A percentile compares a stretch with the other conserved stretches of the same genome.
Evolutionary conservation across 1,284 basidiomycete genomes (phyloP).

Genomic region (Trametes versicolor): DNA sequence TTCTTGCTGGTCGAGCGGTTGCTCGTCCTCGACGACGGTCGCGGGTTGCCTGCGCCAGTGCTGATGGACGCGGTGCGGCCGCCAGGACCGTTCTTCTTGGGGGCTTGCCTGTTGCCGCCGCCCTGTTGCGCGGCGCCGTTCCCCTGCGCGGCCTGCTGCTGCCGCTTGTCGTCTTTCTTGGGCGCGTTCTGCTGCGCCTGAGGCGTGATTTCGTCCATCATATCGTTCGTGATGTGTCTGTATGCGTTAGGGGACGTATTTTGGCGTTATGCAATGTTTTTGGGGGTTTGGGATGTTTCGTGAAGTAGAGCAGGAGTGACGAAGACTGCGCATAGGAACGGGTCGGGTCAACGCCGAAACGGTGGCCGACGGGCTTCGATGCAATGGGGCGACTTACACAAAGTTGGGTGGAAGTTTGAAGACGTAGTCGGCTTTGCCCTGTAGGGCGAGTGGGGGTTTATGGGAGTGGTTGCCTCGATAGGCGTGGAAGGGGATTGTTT

Average conservation of each 20-base stretch:
- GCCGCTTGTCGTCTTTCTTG: constrained; percentile 72
- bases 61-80: constrained; percentile 63
- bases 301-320: constrained; percentile 37
- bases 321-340: constrained; percentile 33
- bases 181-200: constrained; percentile 54
- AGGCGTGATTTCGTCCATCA: constrained; percentile 80
- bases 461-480: constrained; percentile 67
- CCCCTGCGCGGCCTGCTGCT: constrained; percentile 39
- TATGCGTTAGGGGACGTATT: constrained; percentile 49
- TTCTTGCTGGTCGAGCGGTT: constrained; percentile 60
- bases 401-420: constrained; percentile 57
- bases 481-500: constrained; percentile 61
- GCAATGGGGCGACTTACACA: constrained; percentile 49
- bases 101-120: constrained; percentile 56
- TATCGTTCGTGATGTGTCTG: constrained; percentile 77
- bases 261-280: constrained; percentile 62
- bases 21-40: constrained; percentile 70
- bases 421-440: constrained; percentile 76
- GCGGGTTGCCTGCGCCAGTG: constrained; percentile 53
- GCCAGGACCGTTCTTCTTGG: constrained; percentile 58
- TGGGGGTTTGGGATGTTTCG: constrained; percentile 57
- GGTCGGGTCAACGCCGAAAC: constrained; percentile 26
- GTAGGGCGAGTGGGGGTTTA: constrained; percentile 82
- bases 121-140: constrained; percentile 40
- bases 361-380: constrained; percentile 30